These are phyloP conservation scores for Komagataella pseudopastoris DNA, from an alignment of 805 yeast species.

Conservation along the genomic window DNA sequence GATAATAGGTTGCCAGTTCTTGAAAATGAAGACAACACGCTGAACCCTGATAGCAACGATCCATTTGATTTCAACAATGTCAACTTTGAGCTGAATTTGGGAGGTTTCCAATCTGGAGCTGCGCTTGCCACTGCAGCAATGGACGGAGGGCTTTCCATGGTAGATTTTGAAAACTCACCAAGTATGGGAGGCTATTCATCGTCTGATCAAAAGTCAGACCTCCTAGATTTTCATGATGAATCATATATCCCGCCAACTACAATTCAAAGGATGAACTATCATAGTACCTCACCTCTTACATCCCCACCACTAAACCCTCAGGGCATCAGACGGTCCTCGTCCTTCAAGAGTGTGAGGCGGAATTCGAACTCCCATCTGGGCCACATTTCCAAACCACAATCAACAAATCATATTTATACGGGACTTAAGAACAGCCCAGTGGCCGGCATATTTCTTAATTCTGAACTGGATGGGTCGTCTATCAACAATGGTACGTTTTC, in stretches of 20 bases:
- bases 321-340: neutral
- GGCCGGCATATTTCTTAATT: neutral
- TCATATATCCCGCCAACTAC: neutral
- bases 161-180: constrained; percentile 11
- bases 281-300: neutral
- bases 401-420: neutral
- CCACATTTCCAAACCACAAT: neutral
- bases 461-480: neutral
- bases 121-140: constrained; percentile 16
- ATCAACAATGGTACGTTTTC: neutral
- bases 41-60: neutral
- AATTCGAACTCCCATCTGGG: neutral
- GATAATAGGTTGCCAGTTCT: neutral
- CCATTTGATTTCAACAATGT: constrained; percentile 5
- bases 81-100: constrained; percentile 10
- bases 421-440: neutral
- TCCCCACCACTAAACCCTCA: neutral
- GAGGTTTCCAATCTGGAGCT: constrained; percentile 18
- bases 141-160: constrained; percentile 16
- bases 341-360: neutral
- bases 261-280: neutral
- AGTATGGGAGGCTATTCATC: neutral
- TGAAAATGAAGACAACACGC: neutral
- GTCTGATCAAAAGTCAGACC: neutral
- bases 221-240: neutral